Conservation (phyloP, 2,329 filamentous ascomycete species). For the Whalleya microplaca region DNA sequence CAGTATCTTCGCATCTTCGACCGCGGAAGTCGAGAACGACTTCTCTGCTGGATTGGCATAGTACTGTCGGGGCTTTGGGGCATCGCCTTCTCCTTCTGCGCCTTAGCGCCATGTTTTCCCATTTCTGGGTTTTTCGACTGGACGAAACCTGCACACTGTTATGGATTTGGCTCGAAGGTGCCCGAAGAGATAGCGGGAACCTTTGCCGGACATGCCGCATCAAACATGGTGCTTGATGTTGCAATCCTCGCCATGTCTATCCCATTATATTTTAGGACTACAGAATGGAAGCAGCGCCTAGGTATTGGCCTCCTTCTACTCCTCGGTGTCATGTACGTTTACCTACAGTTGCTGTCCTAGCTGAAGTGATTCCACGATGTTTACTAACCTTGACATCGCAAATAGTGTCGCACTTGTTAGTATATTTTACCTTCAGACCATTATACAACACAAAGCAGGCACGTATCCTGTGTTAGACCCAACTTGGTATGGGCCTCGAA, state of each 20-base stretch:
- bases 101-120: constrained; percentile 38
- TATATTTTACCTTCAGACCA: constrained; percentile 38
- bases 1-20: constrained; percentile 44
- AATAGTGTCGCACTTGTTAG: constrained; percentile 36
- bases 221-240: constrained; percentile 39
- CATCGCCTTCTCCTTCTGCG: constrained; percentile 33
- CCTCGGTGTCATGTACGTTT: constrained; percentile 38
- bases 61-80: constrained; percentile 37
- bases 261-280: constrained; percentile 34
- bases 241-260: constrained; percentile 38
- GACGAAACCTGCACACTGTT: constrained; percentile 26
- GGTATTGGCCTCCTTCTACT: constrained; percentile 37
- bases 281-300: constrained; percentile 35
- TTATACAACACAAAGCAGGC: constrained; percentile 34
- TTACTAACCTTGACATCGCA: not conserved
- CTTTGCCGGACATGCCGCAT: constrained; percentile 35
- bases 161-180: constrained; percentile 37
- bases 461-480: constrained; percentile 41
- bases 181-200: constrained; percentile 30
- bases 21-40: constrained; percentile 21
- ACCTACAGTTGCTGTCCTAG: not conserved
- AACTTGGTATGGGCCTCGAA: constrained; percentile 40
- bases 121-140: constrained; percentile 39
- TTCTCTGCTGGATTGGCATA: constrained; percentile 31
- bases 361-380: not conserved